Evolutionary conservation across 352 stramenopile species (phyloP).

Genomic region (Globisporangium iwayamae): DNA sequence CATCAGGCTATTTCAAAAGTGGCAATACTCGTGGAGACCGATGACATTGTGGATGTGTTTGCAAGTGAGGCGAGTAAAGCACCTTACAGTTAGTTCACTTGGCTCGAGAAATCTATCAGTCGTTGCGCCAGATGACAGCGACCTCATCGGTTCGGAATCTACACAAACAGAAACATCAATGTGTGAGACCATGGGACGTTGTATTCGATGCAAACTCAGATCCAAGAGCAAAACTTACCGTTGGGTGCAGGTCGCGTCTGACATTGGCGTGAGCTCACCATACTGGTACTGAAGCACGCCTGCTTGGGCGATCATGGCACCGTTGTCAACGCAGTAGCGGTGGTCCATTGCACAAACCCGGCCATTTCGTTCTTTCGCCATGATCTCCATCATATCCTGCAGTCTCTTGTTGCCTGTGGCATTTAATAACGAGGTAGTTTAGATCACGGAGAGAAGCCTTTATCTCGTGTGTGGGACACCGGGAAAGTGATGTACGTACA

Average conservation of each 20-base stretch:
- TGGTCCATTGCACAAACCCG: conserved; percentile 98
- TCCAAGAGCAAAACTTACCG: conserved; percentile 38
- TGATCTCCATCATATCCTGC: conserved; percentile 98
- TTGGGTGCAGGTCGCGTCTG: conserved; percentile 94
- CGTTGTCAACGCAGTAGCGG: conserved; percentile 99
- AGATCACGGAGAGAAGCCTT: background rate
- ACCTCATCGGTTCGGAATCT: conserved; percentile 98
- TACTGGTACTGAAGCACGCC: conserved; percentile 97
- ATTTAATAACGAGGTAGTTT: background rate
- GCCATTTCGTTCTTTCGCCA: conserved; percentile 94
- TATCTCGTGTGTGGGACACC: background rate
- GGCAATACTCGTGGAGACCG: background rate
- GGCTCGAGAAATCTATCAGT: conserved; percentile 27
- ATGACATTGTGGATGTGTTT: background rate
- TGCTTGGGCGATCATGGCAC: conserved; percentile 99
- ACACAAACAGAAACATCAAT: background rate
- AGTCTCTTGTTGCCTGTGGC: conserved; percentile 69
- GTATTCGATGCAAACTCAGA: background rate
- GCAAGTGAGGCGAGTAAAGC: background rate
- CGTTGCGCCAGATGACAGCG: conserved; percentile 93
- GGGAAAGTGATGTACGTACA: conserved; percentile 90
- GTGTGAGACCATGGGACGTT: background rate
- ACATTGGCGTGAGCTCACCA: conserved; percentile 85
- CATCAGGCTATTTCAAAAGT: conserved; percentile 3
- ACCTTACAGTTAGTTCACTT: background rate